These are phyloP conservation scores for Colletotrichum tofieldiae DNA, from an alignment of 2,329 filamentous ascomycete genomes.

Conservation along the genomic window DNA sequence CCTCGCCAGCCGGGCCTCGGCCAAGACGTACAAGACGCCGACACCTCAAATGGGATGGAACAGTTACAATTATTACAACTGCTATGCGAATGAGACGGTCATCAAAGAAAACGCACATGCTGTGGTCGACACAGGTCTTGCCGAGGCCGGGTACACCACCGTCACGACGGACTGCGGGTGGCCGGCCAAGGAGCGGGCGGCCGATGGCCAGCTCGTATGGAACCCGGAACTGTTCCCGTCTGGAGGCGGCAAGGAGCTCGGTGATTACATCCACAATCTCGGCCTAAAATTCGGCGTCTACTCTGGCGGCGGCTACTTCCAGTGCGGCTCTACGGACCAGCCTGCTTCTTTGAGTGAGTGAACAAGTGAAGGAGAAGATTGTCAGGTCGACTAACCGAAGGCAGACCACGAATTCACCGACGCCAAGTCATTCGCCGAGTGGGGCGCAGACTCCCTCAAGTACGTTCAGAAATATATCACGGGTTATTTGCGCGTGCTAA, in stretches of 20 bases:
- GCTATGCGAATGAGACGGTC: slow-evolving; percentile 63
- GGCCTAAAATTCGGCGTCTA: slow-evolving; percentile 70
- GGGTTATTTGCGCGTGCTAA: background rate
- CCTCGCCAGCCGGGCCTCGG: slow-evolving; percentile 25
- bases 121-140: slow-evolving; percentile 66
- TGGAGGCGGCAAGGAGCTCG: slow-evolving; percentile 61
- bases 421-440: slow-evolving; percentile 58
- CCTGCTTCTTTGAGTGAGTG: slow-evolving; percentile 61
- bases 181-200: slow-evolving; percentile 58
- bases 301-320: slow-evolving; percentile 63
- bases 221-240: slow-evolving; percentile 66
- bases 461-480: slow-evolving; percentile 49
- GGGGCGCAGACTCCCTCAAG: slow-evolving; percentile 67
- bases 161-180: slow-evolving; percentile 74
- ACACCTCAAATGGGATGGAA: slow-evolving; percentile 70
- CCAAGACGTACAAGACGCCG: slow-evolving; percentile 46
- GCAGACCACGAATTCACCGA: slow-evolving; percentile 60
- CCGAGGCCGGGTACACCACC: slow-evolving; percentile 68
- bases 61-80: slow-evolving; percentile 71
- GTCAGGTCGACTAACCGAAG: background rate
- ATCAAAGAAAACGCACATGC: slow-evolving; percentile 68
- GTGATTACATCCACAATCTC: slow-evolving; percentile 64
- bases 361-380: too few species aligned
- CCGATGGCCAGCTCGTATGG: slow-evolving; percentile 64
- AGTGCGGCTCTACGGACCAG: slow-evolving; percentile 59